Conservation (phyloP, 2,329 filamentous ascomycete genomes). For the Magnaporthiopsis incrustans region DNA sequence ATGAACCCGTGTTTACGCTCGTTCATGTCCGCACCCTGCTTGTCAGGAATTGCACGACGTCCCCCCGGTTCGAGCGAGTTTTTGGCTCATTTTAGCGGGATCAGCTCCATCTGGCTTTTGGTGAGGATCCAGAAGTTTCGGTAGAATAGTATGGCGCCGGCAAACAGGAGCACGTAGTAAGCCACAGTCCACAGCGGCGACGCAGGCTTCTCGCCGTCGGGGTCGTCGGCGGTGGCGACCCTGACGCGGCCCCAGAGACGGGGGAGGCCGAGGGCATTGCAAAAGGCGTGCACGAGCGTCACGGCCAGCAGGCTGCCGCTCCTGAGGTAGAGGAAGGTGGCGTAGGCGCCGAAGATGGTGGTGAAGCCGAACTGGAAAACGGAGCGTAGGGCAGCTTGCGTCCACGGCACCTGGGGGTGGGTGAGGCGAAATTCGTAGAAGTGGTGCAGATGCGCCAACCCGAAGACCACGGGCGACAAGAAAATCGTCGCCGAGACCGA, state of each 20-base stretch:
- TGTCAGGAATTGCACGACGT: neutral
- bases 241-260: constrained; percentile 74
- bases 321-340: constrained; percentile 78
- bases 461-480: constrained; percentile 80
- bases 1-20: too few species aligned
- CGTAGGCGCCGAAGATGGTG: constrained; percentile 87
- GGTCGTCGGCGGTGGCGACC: constrained; percentile 18
- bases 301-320: constrained; percentile 74
- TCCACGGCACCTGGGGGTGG: constrained; percentile 59
- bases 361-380: constrained; percentile 85
- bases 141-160: constrained; percentile 66
- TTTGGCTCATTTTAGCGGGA: constrained; percentile 11
- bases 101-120: constrained; percentile 46
- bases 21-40: neutral
- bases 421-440: constrained; percentile 89
- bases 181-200: constrained; percentile 57
- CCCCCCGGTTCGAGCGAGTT: neutral
- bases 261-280: constrained; percentile 86
- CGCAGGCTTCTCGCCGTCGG: constrained; percentile 2
- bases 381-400: constrained; percentile 60
- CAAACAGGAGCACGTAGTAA: constrained; percentile 72
- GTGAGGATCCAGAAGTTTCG: constrained; percentile 65
- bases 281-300: constrained; percentile 75
- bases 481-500: constrained; percentile 58
- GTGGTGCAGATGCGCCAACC: constrained; percentile 88